These are phyloP conservation scores for Phalaenopsis equestris DNA, from an alignment of 106 monocot species.

Conservation along the genomic window DNA sequence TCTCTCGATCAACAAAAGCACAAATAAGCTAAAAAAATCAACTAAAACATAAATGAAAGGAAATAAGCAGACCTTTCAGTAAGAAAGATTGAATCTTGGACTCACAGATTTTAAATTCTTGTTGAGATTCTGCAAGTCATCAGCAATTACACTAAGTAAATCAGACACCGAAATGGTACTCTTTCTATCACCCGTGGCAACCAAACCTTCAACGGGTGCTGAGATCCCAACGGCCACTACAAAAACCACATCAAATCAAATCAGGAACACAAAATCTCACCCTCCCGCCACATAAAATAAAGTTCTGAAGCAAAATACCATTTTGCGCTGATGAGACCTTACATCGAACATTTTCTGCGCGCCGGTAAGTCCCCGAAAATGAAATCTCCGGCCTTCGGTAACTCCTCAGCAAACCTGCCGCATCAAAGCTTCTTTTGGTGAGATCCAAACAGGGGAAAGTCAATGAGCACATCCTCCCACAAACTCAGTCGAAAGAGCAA, in stretches of 20 bases:
- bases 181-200: neutral
- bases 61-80: neutral
- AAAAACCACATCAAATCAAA: conserved; percentile 8
- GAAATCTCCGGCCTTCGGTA: conserved; percentile 5
- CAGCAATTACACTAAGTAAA: conserved; percentile 49
- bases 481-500: neutral
- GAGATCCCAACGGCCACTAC: conserved; percentile 18
- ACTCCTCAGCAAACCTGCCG: conserved; percentile 20
- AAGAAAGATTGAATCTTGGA: neutral
- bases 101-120: conserved; percentile 74
- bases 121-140: conserved; percentile 56
- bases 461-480: conserved; percentile 41
- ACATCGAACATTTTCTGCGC: conserved; percentile 47
- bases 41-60: neutral
- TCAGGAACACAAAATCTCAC: neutral
- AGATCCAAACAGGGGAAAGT: conserved; percentile 38
- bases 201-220: neutral
- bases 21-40: neutral
- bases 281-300: neutral
- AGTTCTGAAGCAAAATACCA: conserved; percentile 12
- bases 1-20: neutral
- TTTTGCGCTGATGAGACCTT: conserved; percentile 35
- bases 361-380: conserved; percentile 8
- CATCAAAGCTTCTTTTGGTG: conserved; percentile 28
- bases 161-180: conserved; percentile 39